phyloP scores from a whole-genome alignment of 2,329 filamentous ascomycete genomes.

The Grosmannia serpens region DNA sequence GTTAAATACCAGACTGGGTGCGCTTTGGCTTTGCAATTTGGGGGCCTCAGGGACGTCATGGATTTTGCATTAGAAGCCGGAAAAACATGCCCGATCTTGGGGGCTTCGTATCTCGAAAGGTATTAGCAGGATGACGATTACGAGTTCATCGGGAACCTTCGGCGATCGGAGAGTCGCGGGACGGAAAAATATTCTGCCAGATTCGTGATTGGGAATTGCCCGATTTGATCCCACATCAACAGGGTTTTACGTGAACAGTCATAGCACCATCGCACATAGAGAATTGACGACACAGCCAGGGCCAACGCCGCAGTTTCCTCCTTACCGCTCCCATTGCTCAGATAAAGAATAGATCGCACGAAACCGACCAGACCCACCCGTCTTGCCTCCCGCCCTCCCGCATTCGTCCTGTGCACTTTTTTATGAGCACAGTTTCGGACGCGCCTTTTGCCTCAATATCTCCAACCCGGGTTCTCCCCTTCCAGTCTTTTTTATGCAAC shows the following conservation, averaged over 20 bases:
- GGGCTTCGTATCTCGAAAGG: too few relatives aligned
- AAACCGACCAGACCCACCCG: not conserved
- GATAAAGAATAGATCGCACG: not conserved
- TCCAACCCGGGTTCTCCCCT: not conserved
- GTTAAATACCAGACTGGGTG: not conserved
- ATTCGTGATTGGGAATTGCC: not conserved
- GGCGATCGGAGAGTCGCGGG: not conserved
- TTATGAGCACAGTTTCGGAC: constrained; percentile 36
- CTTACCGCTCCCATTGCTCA: not conserved
- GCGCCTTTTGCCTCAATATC: constrained; percentile 11
- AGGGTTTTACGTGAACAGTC: not conserved
- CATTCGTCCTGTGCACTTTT: constrained; percentile 36
- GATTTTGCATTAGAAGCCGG: too few relatives aligned
- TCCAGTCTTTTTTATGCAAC: constrained; percentile 49
- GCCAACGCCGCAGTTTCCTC: not conserved
- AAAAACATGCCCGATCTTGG: too few relatives aligned
- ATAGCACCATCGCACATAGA: not conserved
- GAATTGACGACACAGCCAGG: not conserved
- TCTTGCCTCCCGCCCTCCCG: not conserved
- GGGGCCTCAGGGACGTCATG: not conserved
- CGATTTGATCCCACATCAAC: not conserved
- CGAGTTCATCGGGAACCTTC: not conserved
- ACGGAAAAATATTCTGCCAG: not conserved
- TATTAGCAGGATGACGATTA: too few relatives aligned
- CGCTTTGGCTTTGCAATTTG: not conserved